Evolutionary conservation across 495 filamentous ascomycete genomes (phyloP).

Genomic region (Parachaetomium inaequale): DNA sequence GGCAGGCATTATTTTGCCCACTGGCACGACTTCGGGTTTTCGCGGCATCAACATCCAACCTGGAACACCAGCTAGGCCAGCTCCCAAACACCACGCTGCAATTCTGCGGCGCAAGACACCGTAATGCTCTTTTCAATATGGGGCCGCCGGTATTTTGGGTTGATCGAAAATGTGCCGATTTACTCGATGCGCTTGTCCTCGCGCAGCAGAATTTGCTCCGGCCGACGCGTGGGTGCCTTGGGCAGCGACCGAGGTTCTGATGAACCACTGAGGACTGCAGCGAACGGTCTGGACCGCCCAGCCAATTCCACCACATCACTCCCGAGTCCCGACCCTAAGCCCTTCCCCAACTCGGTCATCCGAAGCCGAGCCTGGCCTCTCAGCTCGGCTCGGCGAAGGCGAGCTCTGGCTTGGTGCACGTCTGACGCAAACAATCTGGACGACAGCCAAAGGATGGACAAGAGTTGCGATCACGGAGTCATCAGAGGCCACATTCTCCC

Average conservation of each 20-base stretch:
- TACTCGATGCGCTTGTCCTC: not conserved
- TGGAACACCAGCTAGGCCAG: not conserved
- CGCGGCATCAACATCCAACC: constrained; percentile 1
- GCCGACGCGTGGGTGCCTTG: constrained; percentile 14
- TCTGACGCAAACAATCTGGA: not conserved
- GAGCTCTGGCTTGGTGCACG: not conserved
- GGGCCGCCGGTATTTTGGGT: not conserved
- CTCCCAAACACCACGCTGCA: not conserved
- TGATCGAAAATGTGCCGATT: not conserved
- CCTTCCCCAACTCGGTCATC: constrained; percentile 16
- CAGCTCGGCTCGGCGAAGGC: not conserved
- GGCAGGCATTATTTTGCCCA: not conserved
- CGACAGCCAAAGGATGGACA: not conserved
- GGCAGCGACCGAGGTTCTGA: constrained; percentile 15
- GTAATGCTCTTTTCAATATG: not conserved
- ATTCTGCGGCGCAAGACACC: not conserved
- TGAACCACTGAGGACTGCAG: constrained; percentile 17
- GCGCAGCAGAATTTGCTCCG: not conserved
- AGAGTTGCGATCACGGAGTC: not conserved
- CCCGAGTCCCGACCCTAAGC: not conserved
- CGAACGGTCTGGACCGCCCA: constrained; percentile 15
- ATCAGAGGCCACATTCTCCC: not conserved
- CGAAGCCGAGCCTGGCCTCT: constrained; percentile 12
- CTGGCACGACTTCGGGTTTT: constrained; percentile 5
- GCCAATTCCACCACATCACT: not conserved